Conservation (phyloP, 2,329 filamentous ascomycete genomes). For the Phymatotrichopsis omnivora region DNA sequence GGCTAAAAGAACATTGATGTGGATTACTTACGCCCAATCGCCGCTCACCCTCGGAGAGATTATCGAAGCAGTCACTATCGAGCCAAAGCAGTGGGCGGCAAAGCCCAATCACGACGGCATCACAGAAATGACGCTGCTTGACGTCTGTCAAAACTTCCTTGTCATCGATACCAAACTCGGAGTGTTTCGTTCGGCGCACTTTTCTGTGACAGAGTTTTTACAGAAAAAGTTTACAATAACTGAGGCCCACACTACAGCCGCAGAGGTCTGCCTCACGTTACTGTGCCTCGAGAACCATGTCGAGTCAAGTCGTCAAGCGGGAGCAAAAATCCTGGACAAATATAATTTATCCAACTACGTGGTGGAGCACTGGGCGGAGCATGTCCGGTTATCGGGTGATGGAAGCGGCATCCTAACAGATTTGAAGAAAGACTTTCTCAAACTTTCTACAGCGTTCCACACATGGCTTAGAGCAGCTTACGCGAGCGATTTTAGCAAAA, state of each 20-base stretch:
- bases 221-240: neutral
- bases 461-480: slow-evolving; percentile 1
- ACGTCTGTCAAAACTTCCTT: slow-evolving; percentile 19
- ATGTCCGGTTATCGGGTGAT: neutral
- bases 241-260: neutral
- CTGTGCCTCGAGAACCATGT: no score
- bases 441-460: neutral
- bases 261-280: neutral
- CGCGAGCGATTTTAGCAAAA: no score
- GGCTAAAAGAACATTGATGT: neutral
- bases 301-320: no score
- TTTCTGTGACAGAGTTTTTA: slow-evolving; percentile 14
- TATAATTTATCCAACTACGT: neutral
- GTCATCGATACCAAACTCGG: slow-evolving; percentile 8
- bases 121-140: neutral
- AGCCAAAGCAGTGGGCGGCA: no score
- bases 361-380: slow-evolving; percentile 5
- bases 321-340: no score
- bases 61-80: slow-evolving; percentile 6
- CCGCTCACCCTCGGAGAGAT: neutral
- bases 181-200: slow-evolving; percentile 15
- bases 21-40: slow-evolving; percentile 1
- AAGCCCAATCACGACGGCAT: no score
- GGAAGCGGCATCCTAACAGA: neutral
- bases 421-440: neutral